A percentile compares a stretch with the other conserved stretches of the same genome.
Evolutionary conservation across 164 flowering plant genomes (phyloP).

Genomic region (Magnolia officinalis): DNA sequence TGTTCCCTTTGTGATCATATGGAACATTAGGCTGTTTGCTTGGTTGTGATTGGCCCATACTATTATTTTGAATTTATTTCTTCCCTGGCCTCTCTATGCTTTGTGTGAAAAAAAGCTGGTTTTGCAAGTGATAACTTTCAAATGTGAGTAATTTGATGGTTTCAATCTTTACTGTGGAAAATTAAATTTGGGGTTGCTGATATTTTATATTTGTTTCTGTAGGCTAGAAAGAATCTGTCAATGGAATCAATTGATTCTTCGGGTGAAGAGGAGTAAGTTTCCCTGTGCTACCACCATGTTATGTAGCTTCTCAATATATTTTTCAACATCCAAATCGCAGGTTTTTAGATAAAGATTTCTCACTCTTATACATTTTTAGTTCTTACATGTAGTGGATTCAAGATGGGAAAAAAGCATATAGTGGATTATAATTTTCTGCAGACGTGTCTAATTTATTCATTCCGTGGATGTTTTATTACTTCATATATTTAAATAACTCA

Average conservation of each 20-base stretch:
- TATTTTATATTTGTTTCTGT: slow-evolving; percentile 14
- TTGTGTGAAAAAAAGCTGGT: not conserved
- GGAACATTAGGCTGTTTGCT: not conserved
- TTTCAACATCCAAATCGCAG: not conserved
- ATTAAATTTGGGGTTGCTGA: not conserved
- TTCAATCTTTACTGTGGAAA: not conserved
- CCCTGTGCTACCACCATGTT: not conserved
- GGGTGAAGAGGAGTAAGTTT: slow-evolving; percentile 96
- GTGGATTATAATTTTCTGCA: too few relatives aligned
- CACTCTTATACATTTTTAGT: too few relatives aligned
- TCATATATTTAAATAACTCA: too few relatives aligned
- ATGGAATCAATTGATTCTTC: slow-evolving; percentile 88
- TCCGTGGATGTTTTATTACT: too few relatives aligned
- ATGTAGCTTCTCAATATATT: not conserved
- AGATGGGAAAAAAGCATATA: too few relatives aligned
- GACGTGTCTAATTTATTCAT: too few relatives aligned
- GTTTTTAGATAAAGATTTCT: too few relatives aligned
- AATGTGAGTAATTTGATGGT: not conserved
- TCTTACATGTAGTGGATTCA: too few relatives aligned
- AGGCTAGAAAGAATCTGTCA: slow-evolving; percentile 78
- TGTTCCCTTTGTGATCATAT: not conserved
- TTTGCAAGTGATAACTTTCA: not conserved
- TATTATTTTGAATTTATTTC: not conserved
- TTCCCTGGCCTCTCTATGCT: not conserved
- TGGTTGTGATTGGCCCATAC: not conserved